Evolutionary conservation across 768 basidiomycete genomes (phyloP), one percentile per base, ranked within the genome.

Genomic region (Amanita rimosa): DNA sequence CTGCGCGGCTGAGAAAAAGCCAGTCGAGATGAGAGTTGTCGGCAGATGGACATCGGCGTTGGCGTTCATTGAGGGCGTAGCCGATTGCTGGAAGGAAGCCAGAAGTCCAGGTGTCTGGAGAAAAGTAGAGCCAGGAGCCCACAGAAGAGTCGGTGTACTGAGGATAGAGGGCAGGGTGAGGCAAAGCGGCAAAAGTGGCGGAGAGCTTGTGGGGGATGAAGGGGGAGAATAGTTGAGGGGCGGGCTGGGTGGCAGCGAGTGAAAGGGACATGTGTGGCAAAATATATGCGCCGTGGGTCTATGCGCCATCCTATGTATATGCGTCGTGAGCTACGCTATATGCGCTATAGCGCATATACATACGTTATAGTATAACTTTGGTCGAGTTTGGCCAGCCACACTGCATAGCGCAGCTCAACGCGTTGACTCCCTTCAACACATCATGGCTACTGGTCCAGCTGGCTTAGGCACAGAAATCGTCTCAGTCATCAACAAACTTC

Each of bases 381-480:
- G 40, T 39, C 16, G 10, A n/a, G 39, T 41, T 49, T 49, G 48
- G 44, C 34, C 31, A 31, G 13, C 46, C 46, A 48, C 54, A 53
- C 42, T 48, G 50, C 53, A 55, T 53, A 53, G 53, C 53, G 40
- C 50, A 51, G 52, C 54, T 53, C 49, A 55, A 43, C 26, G 24
- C n/a, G 22, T 5, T 24, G 3, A 0, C 29, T 29, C 47, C 48
- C 44, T 51, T 45, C 46, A 51, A 53, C 40, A 49, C 51, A 54
- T 35, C 57, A 75, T 74, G 70, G 70, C 81, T 34, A 72, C 81
- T 37, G 65, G 75, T 42, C 71, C 79, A 44, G 62, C 78, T 47
- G 81, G 84, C 48, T 79, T 92, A 56, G 89, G 89, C 47, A 71
- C 77, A 55, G 89, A 92, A 62, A 86, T 92, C 53, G 88, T 92